Evolutionary conservation across 495 filamentous ascomycete genomes (phyloP).

Genomic region (Podospora pseudoanserina): DNA sequence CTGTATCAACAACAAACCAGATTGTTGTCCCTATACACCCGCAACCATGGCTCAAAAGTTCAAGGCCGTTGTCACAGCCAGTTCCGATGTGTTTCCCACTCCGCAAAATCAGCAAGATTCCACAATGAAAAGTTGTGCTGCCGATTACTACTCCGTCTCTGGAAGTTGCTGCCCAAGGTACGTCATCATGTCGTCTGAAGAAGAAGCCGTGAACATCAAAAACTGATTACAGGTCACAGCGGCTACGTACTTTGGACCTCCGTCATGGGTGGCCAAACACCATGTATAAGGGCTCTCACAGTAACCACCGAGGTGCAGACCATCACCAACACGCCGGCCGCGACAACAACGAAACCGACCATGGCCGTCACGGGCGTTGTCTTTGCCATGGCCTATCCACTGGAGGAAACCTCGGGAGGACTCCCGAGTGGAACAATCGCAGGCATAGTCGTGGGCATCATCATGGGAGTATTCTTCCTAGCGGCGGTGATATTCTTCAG

Average conservation of each 20-base stretch:
- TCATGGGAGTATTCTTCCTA: slow-evolving; percentile 5
- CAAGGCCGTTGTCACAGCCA: not conserved
- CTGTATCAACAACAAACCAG: slow-evolving; percentile 19
- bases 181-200: not conserved
- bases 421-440: slow-evolving; percentile 20
- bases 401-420: not conserved
- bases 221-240: slow-evolving; percentile 8
- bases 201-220: not conserved
- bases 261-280: slow-evolving; percentile 21
- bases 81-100: slow-evolving; percentile 6
- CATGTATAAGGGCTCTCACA: slow-evolving; percentile 19
- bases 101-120: slow-evolving; percentile 13
- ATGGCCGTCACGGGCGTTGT: slow-evolving; percentile 15
- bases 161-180: slow-evolving; percentile 29
- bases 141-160: slow-evolving; percentile 22
- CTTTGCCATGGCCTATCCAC: slow-evolving; percentile 20
- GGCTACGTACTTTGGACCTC: slow-evolving; percentile 24
- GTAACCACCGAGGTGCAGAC: slow-evolving; percentile 7
- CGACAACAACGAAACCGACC: slow-evolving; percentile 12
- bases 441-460: slow-evolving; percentile 17
- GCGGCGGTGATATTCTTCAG: slow-evolving; percentile 11
- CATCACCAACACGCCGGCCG: not conserved
- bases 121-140: slow-evolving; percentile 15
- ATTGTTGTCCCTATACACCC: slow-evolving; percentile 26
- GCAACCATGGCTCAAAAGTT: not conserved